Evolutionary conservation across 192 early-diverging fungal genomes (phyloP), one percentile per base, ranked within the genome.

Genomic region (Coemansia sp.): DNA sequence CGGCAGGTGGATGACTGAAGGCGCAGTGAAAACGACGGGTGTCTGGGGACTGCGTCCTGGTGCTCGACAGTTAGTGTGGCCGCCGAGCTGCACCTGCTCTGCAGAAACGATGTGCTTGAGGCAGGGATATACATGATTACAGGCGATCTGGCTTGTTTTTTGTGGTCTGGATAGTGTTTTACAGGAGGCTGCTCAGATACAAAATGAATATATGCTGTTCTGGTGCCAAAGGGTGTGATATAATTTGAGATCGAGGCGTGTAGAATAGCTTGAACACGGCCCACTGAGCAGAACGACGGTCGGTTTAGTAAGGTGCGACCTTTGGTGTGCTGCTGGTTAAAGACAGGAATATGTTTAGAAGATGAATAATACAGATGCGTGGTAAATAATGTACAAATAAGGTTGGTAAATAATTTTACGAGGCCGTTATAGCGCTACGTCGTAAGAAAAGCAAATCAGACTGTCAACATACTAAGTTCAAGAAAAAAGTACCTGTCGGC

Each of bases 111-210:
- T 16, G 57, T 43, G 19, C 48, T 62, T 4, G 75, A 65, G n/a
- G 69, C 75, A 45, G 75, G 69, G 63, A 77, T 77, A 54, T 77
- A 77, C 75, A 77, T 77, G n/a, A 45, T 16, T 45, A 45, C 11
- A n/a, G 16, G 41, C 41, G 41, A 45, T 45, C 41, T 45, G 41
- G 14, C 14, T 45, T 12, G 8, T 41, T 45, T 45, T 38, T 45
- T 45, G 3, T 45, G 11, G 41, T 45, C 16, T 45, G 16, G 41
- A 16, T 45, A 16, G 41, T 35, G 41, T 45, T 45, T 45, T 45
- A 45, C 41, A 45, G 41, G 5, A 35, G 31, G 8, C 31, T 8
- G 41, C 41, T n/a, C 41, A n/a, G 41, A 3, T 45, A n/a, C 41
- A n/a, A 5, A 45, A n/a, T 16, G 37, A 6, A 45, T 2, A 45